Conservation (phyloP, 2,329 filamentous ascomycete genomes). For the Trichophyton simii region DNA sequence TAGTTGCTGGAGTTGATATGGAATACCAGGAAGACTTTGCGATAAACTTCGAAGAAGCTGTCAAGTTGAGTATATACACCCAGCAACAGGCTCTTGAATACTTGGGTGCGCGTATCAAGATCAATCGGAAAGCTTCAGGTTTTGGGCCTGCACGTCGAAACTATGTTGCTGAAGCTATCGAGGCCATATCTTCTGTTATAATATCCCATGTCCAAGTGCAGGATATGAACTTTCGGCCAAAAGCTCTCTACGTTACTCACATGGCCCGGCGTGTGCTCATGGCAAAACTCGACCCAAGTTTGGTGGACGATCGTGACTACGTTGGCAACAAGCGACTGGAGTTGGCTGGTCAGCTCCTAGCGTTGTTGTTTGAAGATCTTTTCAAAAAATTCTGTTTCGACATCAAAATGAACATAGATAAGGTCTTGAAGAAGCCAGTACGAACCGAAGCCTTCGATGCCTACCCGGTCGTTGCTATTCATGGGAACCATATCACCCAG, state of each 20-base stretch:
- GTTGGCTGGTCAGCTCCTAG: slow-evolving; percentile 83
- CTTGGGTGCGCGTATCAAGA: slow-evolving; percentile 75
- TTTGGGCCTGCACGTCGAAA: slow-evolving; percentile 54
- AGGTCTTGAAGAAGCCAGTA: slow-evolving; percentile 86
- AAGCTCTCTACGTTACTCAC: slow-evolving; percentile 88
- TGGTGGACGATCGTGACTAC: slow-evolving; percentile 94
- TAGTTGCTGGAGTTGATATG: slow-evolving; percentile 77
- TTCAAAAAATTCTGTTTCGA: slow-evolving; percentile 91
- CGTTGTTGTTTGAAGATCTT: slow-evolving; percentile 87
- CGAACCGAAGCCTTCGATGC: slow-evolving; percentile 81
- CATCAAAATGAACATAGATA: slow-evolving; percentile 88
- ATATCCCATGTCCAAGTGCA: slow-evolving; percentile 89
- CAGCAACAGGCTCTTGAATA: slow-evolving; percentile 94
- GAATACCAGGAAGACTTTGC: slow-evolving; percentile 90
- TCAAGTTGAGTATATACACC: slow-evolving; percentile 72
- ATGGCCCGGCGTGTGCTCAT: slow-evolving; percentile 96
- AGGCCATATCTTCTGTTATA: slow-evolving; percentile 82
- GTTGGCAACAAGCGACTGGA: slow-evolving; percentile 96
- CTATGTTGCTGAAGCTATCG: slow-evolving; percentile 79
- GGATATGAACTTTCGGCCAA: slow-evolving; percentile 89
- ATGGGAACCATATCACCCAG: slow-evolving; percentile 75
- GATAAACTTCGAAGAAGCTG: slow-evolving; percentile 87
- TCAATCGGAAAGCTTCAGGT: slow-evolving; percentile 52
- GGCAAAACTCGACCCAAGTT: slow-evolving; percentile 74
- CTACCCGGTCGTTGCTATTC: slow-evolving; percentile 67